Evolutionary conservation across 225 moss, liverwort and hornwort genomes (phyloP).

Genomic region (Straminergon stramineum): DNA sequence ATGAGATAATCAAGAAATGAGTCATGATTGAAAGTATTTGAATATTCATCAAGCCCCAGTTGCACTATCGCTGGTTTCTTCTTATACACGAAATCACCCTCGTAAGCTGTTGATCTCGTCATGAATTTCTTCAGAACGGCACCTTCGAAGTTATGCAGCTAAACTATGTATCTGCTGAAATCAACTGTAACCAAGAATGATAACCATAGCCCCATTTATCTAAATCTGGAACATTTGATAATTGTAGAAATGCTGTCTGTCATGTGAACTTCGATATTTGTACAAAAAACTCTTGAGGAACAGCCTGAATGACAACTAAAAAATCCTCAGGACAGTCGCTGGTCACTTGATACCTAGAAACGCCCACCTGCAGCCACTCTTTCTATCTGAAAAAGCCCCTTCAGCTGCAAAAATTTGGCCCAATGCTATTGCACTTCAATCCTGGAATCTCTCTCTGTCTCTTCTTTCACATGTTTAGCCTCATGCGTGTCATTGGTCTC

Average conservation of each 20-base stretch:
- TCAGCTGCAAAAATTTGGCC: neutral
- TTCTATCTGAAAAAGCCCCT: neutral
- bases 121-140: neutral
- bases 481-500: neutral
- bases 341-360: neutral
- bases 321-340: neutral
- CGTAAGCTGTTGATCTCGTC: neutral
- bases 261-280: neutral
- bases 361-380: neutral
- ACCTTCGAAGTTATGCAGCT: neutral
- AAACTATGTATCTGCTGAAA: neutral
- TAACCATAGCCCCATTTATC: neutral
- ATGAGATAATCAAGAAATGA: neutral
- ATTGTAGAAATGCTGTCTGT: neutral
- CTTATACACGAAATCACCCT: neutral
- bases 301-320: neutral
- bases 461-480: neutral
- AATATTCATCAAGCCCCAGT: neutral
- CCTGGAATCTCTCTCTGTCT: slow-evolving; percentile 4
- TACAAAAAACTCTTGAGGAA: slow-evolving; percentile 12
- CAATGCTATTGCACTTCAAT: neutral
- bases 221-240: neutral
- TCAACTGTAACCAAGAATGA: neutral
- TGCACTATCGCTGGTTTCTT: neutral
- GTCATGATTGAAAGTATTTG: neutral